Percentiles rank a stretch among this genome's conserved stretches.
Conservation (phyloP, 768 basidiomycete genomes). For the Lepiota venenata region DNA sequence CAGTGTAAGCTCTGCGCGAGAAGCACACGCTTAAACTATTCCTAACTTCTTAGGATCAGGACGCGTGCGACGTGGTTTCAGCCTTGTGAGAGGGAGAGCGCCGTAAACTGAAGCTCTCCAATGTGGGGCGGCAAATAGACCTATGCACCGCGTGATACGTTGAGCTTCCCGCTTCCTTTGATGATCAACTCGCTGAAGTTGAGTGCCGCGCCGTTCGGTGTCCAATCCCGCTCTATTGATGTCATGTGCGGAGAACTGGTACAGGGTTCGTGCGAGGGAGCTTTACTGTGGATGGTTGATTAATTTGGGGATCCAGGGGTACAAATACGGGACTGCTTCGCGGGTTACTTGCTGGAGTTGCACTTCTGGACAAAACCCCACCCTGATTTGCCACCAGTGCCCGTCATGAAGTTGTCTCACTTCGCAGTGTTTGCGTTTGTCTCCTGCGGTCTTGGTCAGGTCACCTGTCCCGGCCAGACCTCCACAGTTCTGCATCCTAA, state of each 20-base stretch:
- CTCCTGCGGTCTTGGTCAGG: not conserved
- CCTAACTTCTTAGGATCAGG: no score
- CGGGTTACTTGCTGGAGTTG: no score
- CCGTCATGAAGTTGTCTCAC: not conserved
- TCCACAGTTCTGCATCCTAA: not conserved
- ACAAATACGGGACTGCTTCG: not conserved
- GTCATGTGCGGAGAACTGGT: not conserved
- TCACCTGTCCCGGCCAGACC: no score
- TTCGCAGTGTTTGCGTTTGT: not conserved
- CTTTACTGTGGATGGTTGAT: no score
- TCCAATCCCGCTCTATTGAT: no score
- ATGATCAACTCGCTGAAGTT: no score
- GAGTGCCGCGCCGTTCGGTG: not conserved
- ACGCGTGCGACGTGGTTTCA: not conserved
- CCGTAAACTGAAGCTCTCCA: not conserved
- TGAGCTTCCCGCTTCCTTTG: not conserved
- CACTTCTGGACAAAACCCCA: no score
- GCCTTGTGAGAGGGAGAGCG: not conserved
- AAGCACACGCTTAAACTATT: no score
- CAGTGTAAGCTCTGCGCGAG: no score
- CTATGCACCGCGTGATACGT: no score
- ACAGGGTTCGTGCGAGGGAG: not conserved
- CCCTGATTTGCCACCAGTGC: no score
- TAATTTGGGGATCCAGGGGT: not conserved
- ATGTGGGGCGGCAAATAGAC: no score